Evolutionary conservation across 768 basidiomycete genomes (phyloP), one percentile per base, ranked within the genome.

Genomic region (Collybiopsis luxurians): DNA sequence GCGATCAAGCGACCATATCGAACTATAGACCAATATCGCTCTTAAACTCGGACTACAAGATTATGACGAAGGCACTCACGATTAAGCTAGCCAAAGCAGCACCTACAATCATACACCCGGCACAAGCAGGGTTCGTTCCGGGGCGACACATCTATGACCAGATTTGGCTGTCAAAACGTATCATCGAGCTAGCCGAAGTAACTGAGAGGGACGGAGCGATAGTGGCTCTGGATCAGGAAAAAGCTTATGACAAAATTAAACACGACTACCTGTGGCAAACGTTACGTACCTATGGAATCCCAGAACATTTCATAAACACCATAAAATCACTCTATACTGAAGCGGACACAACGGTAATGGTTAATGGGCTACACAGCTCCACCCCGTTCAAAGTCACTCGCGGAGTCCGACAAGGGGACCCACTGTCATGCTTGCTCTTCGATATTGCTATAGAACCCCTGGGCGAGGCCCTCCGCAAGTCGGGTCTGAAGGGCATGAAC

Each of bases 91-190:
- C 66, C 0, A 31, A 53, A 17, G 56, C 58, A 13, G 67, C 56
- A 0, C 58, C 59, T 0, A n/a, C 19, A 2, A 30, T 74, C 0
- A 66, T 78, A 1, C 72, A 78, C 56, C n/a, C 15, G 1, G 62
- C 73, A 62, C 77, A 78, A 57, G 68, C 75, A 0, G 77, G 77
- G 0, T 79, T 80, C 26, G 62, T 80, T 0, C 64, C 55, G 12
- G 70, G 68, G 0, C 27, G 72, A 5, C 56, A 57, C 0, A 74
- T 79, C 5, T 59, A 59, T 0, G 67, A 79, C 64, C 72, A 74
- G 0, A 73, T 67, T 0, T 26, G 65, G 1, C 66, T 77, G 0
- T 55, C 67, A 0, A 56, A 71, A 30, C 12, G 62, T 0, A 65
- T 76, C 34, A 61, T 70, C 0, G 30, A 64, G 0, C 63, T 65